Percentiles rank a stretch among this genome's conserved stretches.
These are phyloP conservation scores for Brasilioporus rufonigricans DNA, from an alignment of 768 basidiomycete genomes.

Conservation along the genomic window DNA sequence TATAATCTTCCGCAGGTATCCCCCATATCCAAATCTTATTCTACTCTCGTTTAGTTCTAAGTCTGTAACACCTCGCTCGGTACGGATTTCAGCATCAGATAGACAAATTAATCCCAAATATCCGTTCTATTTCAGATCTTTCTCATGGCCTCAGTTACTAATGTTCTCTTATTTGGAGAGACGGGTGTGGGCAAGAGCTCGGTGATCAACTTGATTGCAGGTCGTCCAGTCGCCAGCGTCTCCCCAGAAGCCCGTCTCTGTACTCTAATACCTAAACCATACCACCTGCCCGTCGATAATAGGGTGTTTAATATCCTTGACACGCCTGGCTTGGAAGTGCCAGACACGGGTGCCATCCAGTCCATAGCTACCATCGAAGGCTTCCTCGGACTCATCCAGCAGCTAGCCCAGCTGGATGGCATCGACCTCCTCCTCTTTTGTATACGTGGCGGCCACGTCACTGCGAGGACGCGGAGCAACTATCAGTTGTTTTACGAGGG, in stretches of 20 bases:
- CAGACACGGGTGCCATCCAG: background rate
- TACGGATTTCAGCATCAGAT: background rate
- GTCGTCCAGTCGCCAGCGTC: slow-evolving; percentile 13
- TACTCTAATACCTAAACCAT: slow-evolving; percentile 30
- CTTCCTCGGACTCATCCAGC: slow-evolving; percentile 32
- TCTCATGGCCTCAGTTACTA: slow-evolving; percentile 22
- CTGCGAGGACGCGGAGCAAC: slow-evolving; percentile 33
- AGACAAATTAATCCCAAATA: background rate
- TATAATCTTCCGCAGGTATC: no score
- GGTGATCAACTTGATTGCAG: slow-evolving; percentile 29
- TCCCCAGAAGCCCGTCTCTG: slow-evolving; percentile 28
- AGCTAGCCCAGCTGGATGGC: slow-evolving; percentile 30
- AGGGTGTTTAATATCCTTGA: slow-evolving; percentile 17
- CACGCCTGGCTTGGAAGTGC: background rate
- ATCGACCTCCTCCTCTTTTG: slow-evolving; percentile 41
- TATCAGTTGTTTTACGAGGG: slow-evolving; percentile 38
- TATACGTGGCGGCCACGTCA: slow-evolving; percentile 37
- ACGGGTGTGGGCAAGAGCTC: slow-evolving; percentile 34
- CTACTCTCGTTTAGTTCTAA: background rate
- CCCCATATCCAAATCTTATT: no score
- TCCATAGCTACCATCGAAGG: slow-evolving; percentile 23
- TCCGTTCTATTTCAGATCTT: background rate
- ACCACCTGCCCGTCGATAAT: slow-evolving; percentile 18
- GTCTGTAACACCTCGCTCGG: background rate
- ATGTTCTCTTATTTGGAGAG: slow-evolving; percentile 43